Base-by-base conservation (phyloP, 495 filamentous ascomycete genomes). In the Cladorrhinum samala region DNA sequence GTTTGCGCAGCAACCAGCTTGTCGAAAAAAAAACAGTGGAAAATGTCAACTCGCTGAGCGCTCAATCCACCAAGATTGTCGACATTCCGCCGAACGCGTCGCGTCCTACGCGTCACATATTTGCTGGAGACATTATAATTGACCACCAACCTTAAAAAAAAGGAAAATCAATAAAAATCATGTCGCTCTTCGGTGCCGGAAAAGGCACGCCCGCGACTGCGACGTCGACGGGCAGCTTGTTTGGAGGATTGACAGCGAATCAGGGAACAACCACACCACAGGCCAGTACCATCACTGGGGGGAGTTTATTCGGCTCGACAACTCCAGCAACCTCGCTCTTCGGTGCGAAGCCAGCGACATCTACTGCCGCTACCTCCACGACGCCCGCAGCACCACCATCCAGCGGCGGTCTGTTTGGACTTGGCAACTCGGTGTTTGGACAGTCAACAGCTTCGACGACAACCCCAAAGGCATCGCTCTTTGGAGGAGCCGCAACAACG, bases 401-500 rank as follows among this genome's bases (percentile, higher is more conserved):
- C 38, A 27, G 48, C 40, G 50, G 52, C 18, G 50, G 61, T 36
- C 46, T 63, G 13, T 63, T 61, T 39, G 58, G 60, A 41, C 30
- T 37, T 7, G 39, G 39, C n/a, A 41, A 3, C 54, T 58, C 38
- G 46, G 52, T 41, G 52, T 41, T 41, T 41, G 39, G 39, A 9
- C 39, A 41, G 39, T 41, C 39, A 5, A 41, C 39, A 24, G 19
- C 39, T 19, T 46, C 55, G 11, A 48, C 61, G 14, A 56, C 57
- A 19, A 50, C 54, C n/a, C 46, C 57, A 16, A 53, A 60, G 36
- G 27, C 47, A 3, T 55, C 55, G 2, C 58, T 60, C 27, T 67
- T 67, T 19, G 59, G 56, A 19, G 50, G 52, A 41, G 44, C 56
- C n/a, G 33, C 57, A 11, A 23, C 56, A 1, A 17, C 52, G 27